A percentile compares a stretch with the other conserved stretches of the same genome.
Evolutionary conservation across 2,329 filamentous ascomycete genomes (phyloP).

Genomic region (Aureobasidium sp.): DNA sequence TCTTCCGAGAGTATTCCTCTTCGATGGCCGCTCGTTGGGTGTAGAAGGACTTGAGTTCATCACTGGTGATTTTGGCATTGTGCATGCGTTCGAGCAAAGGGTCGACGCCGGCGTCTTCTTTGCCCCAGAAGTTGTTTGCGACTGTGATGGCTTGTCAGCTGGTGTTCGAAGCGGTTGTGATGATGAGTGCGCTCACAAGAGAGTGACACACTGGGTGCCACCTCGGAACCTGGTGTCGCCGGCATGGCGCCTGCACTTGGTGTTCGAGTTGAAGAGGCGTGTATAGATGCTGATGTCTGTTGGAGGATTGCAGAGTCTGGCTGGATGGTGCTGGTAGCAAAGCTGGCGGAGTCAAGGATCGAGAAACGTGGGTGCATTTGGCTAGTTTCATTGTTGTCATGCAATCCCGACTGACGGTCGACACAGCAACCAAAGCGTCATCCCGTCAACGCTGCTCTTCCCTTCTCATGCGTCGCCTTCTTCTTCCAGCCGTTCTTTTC

Average conservation of each 20-base stretch:
- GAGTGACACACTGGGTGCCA: constrained; percentile 31
- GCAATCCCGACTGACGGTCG: neutral
- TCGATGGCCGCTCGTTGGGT: constrained; percentile 84
- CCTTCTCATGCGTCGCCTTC: no score
- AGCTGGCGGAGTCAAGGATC: neutral
- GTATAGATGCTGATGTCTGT: neutral
- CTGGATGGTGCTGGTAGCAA: neutral
- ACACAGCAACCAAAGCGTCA: constrained; percentile 14
- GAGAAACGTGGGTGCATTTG: constrained; percentile 14
- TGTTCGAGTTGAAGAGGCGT: neutral
- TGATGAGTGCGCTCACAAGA: constrained; percentile 26
- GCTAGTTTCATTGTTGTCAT: constrained; percentile 13
- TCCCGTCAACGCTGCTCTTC: neutral
- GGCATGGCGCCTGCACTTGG: constrained; percentile 26
- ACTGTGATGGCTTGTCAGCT: constrained; percentile 50
- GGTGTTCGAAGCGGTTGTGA: neutral
- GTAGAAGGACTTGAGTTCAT: constrained; percentile 91
- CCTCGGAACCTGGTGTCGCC: constrained; percentile 26
- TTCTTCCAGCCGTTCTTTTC: no score
- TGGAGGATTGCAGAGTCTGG: neutral
- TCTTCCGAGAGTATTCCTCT: constrained; percentile 89
- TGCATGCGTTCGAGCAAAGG: constrained; percentile 93
- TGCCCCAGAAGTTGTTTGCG: constrained; percentile 99
- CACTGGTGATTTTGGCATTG: constrained; percentile 85
- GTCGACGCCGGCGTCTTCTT: constrained; percentile 90